These are phyloP conservation scores for Dovyalis caffra DNA, from an alignment of 345 rosid species.

Conservation along the genomic window DNA sequence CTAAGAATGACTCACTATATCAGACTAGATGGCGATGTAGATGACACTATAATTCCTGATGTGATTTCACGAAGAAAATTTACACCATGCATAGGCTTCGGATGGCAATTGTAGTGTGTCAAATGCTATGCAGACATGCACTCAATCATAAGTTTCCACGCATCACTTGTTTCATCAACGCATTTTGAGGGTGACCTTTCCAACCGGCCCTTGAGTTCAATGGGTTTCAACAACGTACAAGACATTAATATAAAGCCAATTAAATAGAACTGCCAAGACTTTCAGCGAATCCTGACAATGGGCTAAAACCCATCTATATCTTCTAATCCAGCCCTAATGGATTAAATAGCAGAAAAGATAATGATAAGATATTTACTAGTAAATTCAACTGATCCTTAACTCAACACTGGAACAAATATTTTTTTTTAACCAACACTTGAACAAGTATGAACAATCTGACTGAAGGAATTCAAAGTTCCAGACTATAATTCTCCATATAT, in stretches of 20 bases:
- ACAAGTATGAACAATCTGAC: background rate
- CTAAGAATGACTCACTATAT: slow-evolving; percentile 15
- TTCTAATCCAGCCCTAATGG: background rate
- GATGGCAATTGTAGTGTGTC: background rate
- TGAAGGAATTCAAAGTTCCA: background rate
- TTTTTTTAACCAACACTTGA: background rate
- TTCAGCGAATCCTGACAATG: background rate
- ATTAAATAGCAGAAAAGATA: background rate
- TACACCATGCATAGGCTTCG: background rate
- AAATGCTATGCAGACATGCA: no score
- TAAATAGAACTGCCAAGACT: no score
- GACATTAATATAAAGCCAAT: no score
- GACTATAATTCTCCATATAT: background rate
- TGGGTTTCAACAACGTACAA: no score
- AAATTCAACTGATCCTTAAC: background rate
- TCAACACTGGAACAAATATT: background rate
- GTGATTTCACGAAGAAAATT: background rate
- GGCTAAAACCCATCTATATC: background rate
- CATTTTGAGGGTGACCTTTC: background rate
- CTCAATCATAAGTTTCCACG: no score
- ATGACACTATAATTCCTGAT: slow-evolving; percentile 4
- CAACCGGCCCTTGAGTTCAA: background rate
- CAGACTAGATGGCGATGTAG: slow-evolving; percentile 20
- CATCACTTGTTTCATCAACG: background rate
- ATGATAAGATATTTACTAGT: background rate